Base-by-base conservation (phyloP, 2,329 filamentous ascomycete species). In the Gyromitra esculenta region DNA sequence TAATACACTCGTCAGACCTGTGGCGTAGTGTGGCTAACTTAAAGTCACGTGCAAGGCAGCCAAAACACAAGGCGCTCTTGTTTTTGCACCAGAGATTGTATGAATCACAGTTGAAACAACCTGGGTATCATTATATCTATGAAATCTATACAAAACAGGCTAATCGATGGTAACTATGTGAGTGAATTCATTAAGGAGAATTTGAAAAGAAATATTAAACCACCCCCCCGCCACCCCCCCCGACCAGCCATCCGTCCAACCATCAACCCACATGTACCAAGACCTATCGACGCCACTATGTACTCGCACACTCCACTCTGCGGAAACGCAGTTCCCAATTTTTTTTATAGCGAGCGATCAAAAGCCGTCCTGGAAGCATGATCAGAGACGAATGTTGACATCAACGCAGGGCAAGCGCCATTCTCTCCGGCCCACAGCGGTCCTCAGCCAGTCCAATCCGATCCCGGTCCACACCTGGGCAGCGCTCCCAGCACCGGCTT, bases 331-430 rank as follows among this genome's bases (percentile, higher is more conserved):
- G 56, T 67, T 56, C 73, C 68, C 39, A 54, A 39, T 71, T 73
- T 60, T 52, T 73, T 60, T 52, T 41, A 45, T 48, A 69, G 43
- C 35, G 31, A 37, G 48, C 48, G 50, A 59, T 35, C 39, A 62
- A 41, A 70, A 75, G 18, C 31, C 35, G 50, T 43, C 37, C 21
- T n/a, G 31, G 45, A 52, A 39, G 13, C 54, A 59, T 31, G 13
- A 57, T 86, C 81, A 96, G 79, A 97, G 85, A 78, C 92, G 87
- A 68, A 98, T 89, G 81, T 94, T 90, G 39, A 98, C 89, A 83
- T 97, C 94, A 84, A 99, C 88, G 83, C 94, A 97, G 73, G 95
- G 93, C 79, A 99, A 88, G 81, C 92, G 89, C 92, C 95, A 97
- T 83, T 97, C 94, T 81, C 92, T 89, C 83, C 89, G 89, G 2